A percentile compares a stretch with the other conserved stretches of the same genome.
Evolutionary conservation across 345 rosid genomes (phyloP).

Genomic region (Salix arbutifolia): DNA sequence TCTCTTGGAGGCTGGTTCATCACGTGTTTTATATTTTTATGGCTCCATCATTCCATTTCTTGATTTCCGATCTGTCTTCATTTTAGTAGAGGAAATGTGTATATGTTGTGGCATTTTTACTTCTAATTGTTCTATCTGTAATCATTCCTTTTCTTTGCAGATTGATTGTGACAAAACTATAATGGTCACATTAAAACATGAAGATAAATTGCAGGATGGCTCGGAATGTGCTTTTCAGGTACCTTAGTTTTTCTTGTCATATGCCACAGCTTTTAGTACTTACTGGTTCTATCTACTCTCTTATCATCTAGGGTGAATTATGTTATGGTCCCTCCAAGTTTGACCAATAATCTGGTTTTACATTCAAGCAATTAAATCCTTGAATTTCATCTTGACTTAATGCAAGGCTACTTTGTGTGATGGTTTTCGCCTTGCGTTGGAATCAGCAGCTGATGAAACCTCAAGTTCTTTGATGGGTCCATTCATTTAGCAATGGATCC

Average conservation of each 20-base stretch:
- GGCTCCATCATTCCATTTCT: background rate
- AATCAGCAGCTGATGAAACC: background rate
- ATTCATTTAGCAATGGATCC: background rate
- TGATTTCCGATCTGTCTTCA: background rate
- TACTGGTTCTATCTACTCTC: background rate
- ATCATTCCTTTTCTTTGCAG: constrained; percentile 40
- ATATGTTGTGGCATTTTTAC: constrained; percentile 1
- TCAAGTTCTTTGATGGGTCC: background rate
- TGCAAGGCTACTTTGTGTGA: background rate
- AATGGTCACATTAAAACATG: constrained; percentile 90
- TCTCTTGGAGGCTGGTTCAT: background rate
- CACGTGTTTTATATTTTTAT: background rate
- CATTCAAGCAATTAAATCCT: background rate
- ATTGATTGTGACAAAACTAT: constrained; percentile 91
- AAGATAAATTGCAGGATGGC: constrained; percentile 92
- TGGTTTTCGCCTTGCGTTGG: background rate
- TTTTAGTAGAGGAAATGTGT: background rate
- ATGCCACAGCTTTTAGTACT: background rate
- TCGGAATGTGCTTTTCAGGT: constrained; percentile 96
- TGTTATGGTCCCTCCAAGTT: background rate
- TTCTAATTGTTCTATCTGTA: constrained; percentile 15
- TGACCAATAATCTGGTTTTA: background rate
- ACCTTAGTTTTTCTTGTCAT: background rate
- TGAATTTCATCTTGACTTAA: background rate
- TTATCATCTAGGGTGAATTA: background rate